Evolutionary conservation across 805 yeast species (phyloP).

Genomic region (Wickerhamiella cacticola): DNA sequence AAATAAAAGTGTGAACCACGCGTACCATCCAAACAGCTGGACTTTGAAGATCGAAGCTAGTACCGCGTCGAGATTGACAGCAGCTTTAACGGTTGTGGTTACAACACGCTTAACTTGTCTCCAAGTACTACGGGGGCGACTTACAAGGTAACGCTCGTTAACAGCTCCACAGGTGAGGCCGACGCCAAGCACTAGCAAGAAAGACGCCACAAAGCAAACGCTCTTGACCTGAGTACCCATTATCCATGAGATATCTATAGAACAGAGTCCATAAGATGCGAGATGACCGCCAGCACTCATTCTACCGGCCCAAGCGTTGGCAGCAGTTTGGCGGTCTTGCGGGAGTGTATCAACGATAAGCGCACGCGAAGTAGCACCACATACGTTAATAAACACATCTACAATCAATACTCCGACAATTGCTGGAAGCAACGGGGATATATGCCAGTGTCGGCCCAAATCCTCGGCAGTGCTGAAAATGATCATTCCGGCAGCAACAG

Average conservation of each 20-base stretch:
- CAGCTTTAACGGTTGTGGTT: background rate
- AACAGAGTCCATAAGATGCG: conserved; percentile 43
- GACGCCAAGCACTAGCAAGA: conserved; percentile 34
- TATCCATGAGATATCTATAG: conserved; percentile 35
- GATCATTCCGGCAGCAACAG: conserved; percentile 36
- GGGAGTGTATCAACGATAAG: conserved; percentile 51
- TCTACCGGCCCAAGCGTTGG: conserved; percentile 58
- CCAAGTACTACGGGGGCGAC: conserved; percentile 10
- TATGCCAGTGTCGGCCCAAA: conserved; percentile 4
- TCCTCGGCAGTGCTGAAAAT: conserved; percentile 33
- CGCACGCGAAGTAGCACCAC: conserved; percentile 51
- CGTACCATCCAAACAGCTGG: conserved; percentile 57
- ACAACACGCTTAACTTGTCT: background rate
- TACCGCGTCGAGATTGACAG: conserved; percentile 36
- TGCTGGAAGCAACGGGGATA: conserved; percentile 24
- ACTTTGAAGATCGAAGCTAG: conserved; percentile 41
- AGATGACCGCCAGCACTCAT: conserved; percentile 51
- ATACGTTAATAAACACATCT: conserved; percentile 46
- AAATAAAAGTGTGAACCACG: conserved; percentile 53
- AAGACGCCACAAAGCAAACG: conserved; percentile 35
- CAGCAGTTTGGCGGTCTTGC: conserved; percentile 42
- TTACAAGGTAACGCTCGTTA: conserved; percentile 39
- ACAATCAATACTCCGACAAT: conserved; percentile 39
- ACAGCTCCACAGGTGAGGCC: conserved; percentile 33
- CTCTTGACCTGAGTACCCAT: conserved; percentile 39